Conservation (phyloP, 2,329 filamentous ascomycete genomes). For the Magnaporthales sp. region DNA sequence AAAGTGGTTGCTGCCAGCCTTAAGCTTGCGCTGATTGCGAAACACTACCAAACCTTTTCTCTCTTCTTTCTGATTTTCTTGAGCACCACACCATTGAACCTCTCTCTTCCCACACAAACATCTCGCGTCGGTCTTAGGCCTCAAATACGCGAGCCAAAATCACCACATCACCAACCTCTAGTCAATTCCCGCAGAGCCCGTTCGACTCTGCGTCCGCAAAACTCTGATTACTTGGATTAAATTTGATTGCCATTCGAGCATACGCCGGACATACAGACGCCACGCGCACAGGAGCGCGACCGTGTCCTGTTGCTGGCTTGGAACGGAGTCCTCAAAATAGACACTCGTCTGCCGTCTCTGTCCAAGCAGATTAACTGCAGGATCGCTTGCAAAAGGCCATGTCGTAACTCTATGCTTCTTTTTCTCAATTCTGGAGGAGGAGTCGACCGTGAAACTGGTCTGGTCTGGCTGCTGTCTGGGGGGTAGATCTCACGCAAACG, state of each 20-base stretch:
- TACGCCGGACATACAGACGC: not conserved
- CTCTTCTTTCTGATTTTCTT: conserved; percentile 8
- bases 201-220: not conserved
- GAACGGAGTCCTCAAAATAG: not conserved
- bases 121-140: not conserved
- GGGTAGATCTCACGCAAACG: not conserved
- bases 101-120: conserved; percentile 7
- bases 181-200: not conserved
- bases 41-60: conserved; percentile 16
- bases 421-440: not conserved
- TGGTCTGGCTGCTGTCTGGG: not conserved
- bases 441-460: conserved; percentile 2
- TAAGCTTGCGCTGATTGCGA: conserved; percentile 11
- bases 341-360: not conserved
- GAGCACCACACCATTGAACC: conserved; percentile 8
- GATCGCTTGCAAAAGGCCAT: conserved; percentile 5
- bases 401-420: conserved; percentile 6
- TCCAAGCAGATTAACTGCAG: conserved; percentile 4
- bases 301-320: not conserved
- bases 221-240: not conserved
- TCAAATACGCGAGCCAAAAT: not conserved
- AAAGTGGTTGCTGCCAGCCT: not conserved
- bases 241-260: not conserved
- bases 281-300: not conserved
- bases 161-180: not conserved